These are phyloP conservation scores for Colletotrichum falcatum DNA, from an alignment of 2,329 filamentous ascomycete species.

Conservation along the genomic window DNA sequence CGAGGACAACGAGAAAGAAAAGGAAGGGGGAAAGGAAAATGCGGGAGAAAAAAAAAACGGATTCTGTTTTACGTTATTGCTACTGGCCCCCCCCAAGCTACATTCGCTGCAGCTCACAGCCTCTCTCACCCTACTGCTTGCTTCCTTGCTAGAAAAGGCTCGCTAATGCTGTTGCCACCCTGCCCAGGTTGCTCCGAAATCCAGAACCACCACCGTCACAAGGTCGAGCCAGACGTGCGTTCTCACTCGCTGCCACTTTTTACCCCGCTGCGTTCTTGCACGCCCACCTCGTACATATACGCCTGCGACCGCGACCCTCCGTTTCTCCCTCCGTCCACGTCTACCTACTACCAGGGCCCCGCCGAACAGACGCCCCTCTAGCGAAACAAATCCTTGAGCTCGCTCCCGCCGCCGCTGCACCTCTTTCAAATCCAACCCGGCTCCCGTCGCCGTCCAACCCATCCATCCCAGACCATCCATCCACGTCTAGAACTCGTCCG, in stretches of 20 bases:
- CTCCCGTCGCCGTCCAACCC: slow-evolving; percentile 14
- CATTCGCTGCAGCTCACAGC: not conserved
- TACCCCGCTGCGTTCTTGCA: slow-evolving; percentile 34
- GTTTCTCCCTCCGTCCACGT: slow-evolving; percentile 12
- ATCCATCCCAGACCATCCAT: slow-evolving; percentile 7
- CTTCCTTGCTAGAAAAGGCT: slow-evolving; percentile 28
- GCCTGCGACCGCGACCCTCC: slow-evolving; percentile 14
- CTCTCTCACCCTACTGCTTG: slow-evolving; percentile 3
- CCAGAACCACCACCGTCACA: slow-evolving; percentile 22
- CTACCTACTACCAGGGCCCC: slow-evolving; percentile 16
- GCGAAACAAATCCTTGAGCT: slow-evolving; percentile 40
- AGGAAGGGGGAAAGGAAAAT: not conserved
- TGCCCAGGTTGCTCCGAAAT: slow-evolving; percentile 32
- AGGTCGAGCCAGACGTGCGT: slow-evolving; percentile 19
- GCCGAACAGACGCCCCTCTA: slow-evolving; percentile 33
- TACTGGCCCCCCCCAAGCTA: slow-evolving; percentile 1
- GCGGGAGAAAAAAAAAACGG: not conserved
- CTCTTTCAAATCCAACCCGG: slow-evolving; percentile 35
- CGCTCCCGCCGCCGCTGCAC: slow-evolving; percentile 33
- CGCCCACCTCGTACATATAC: slow-evolving; percentile 15
- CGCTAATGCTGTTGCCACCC: slow-evolving; percentile 37
- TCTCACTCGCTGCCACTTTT: slow-evolving; percentile 28
- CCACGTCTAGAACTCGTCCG: slow-evolving; percentile 10
- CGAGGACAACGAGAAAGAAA: not conserved
- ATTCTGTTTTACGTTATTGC: slow-evolving; percentile 11